Evolutionary conservation across 345 rosid genomes (phyloP).

Genomic region (Ceriops decandra): DNA sequence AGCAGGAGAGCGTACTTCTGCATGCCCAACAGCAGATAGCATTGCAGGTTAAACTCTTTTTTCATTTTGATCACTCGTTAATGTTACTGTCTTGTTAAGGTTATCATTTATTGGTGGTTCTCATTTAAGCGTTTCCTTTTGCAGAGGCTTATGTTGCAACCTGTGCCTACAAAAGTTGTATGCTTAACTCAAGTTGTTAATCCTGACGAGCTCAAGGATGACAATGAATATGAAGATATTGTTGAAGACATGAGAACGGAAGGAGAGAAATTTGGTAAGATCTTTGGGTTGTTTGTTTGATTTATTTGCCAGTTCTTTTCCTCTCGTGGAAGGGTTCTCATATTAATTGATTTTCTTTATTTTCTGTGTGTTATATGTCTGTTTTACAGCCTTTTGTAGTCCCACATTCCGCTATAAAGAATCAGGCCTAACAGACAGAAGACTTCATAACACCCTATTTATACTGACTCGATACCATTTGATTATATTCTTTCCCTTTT

Average conservation of each 20-base stretch:
- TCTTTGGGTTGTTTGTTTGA: neutral
- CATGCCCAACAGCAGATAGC: constrained; percentile 99
- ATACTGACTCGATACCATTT: constrained; percentile 29
- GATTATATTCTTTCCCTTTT: constrained; percentile 10
- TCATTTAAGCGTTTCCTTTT: neutral
- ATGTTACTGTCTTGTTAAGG: neutral
- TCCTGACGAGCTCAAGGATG: constrained; percentile 73
- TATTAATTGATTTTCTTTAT: constrained; percentile 37
- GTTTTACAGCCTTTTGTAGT: constrained; percentile 78
- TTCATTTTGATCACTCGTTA: neutral
- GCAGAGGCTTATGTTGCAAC: constrained; percentile 84
- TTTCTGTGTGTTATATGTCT: constrained; percentile 60
- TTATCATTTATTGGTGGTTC: neutral
- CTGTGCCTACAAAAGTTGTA: constrained; percentile 73
- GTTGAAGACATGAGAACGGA: constrained; percentile 87
- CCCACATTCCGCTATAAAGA: constrained; percentile 71
- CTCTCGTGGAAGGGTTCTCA: neutral
- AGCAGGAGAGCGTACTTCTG: constrained; percentile 79
- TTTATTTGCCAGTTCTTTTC: no score
- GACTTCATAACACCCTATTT: constrained; percentile 58
- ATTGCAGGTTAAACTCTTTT: constrained; percentile 56
- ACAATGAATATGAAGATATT: constrained; percentile 88
- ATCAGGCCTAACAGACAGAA: constrained; percentile 72
- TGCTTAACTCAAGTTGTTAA: constrained; percentile 85
- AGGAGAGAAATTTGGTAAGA: constrained; percentile 87